These are phyloP conservation scores for Saturnispora halmiae DNA, from an alignment of 805 yeast genomes.

Conservation along the genomic window DNA sequence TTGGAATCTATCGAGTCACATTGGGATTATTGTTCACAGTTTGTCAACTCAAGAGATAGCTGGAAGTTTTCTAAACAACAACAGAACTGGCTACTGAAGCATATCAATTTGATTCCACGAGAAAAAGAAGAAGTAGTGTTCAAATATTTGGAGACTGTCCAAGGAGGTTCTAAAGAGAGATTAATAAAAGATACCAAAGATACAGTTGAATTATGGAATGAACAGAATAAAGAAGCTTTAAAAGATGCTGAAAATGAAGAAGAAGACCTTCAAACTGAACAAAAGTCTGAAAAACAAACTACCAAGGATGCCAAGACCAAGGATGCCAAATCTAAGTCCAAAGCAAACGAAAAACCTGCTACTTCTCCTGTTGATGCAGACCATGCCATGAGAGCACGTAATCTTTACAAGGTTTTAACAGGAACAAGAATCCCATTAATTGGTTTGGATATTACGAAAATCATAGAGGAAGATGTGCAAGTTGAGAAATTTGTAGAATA, in stretches of 20 bases:
- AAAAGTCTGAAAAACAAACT: not conserved
- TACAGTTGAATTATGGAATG: slow-evolving; percentile 50
- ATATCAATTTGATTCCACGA: slow-evolving; percentile 43
- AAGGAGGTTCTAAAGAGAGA: slow-evolving; percentile 62
- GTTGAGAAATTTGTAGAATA: slow-evolving; percentile 13
- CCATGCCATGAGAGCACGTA: slow-evolving; percentile 14
- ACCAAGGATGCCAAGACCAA: not conserved
- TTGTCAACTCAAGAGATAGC: slow-evolving; percentile 40
- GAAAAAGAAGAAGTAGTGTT: slow-evolving; percentile 43
- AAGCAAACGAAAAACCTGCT: not conserved
- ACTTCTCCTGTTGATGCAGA: slow-evolving; percentile 9
- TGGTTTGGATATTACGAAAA: slow-evolving; percentile 4
- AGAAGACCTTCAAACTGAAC: not conserved
- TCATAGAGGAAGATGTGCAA: slow-evolving; percentile 15
- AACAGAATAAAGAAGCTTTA: slow-evolving; percentile 13
- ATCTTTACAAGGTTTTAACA: slow-evolving; percentile 8
- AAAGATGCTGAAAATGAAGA: slow-evolving; percentile 16
- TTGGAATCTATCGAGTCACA: slow-evolving; percentile 18
- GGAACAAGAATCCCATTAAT: slow-evolving; percentile 3
- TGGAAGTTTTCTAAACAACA: slow-evolving; percentile 87
- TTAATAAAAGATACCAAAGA: slow-evolving; percentile 39
- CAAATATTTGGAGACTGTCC: slow-evolving; percentile 48
- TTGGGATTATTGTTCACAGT: slow-evolving; percentile 21
- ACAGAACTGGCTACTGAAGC: slow-evolving; percentile 75
- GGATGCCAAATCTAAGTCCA: not conserved